Evolutionary conservation across 495 filamentous ascomycete genomes (phyloP), one percentile per base, ranked within the genome.

Genomic region (Penicillium manginii): DNA sequence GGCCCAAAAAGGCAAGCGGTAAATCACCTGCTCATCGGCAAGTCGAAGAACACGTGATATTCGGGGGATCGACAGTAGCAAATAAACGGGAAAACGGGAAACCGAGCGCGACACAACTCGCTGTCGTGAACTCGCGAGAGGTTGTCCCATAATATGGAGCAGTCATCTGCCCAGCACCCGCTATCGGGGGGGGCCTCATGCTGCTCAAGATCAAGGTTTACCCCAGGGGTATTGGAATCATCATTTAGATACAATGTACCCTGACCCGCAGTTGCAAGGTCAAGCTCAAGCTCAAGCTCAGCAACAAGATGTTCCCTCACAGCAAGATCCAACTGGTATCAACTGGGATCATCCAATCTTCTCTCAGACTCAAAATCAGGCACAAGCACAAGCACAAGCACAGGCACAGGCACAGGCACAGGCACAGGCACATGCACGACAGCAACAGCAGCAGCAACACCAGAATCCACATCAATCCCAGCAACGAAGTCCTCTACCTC

Each of bases 141-240:
- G 51, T 42, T 18, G 39, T 23, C 42, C 45, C 55, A 72, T 53
- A 50, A 80, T 5, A 29, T 80, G 77, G 77, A 80, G 62, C 77
- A 73, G 64, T 69, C 73, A 22, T 63, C 72, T 32, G 59, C 69
- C 43, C 72, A 73, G 50, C 71, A 69, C 57, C 52, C 69, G 21
- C 65, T 77, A 69, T 65, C 63, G 52, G 70, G 70, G 26, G 18
- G 49, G 76, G 57, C 65, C 67, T 32, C 66, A 68, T 62, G 59
- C 62, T n/a, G 52, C 67, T 47, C 65, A 70, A 47, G 59, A 66
- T 17, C 62, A 71, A 33, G 58, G 53, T 21, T 54, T 73, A 12
- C 62, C 69, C 21, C 52, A 70, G 1, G 77, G 74, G 22, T 77
- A 74, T 53, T 79, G 78, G 78, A 68, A 66, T 54, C 68, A 66